Evolutionary conservation across 345 rosid genomes (phyloP).

Genomic region (Nasturtium officinale): DNA sequence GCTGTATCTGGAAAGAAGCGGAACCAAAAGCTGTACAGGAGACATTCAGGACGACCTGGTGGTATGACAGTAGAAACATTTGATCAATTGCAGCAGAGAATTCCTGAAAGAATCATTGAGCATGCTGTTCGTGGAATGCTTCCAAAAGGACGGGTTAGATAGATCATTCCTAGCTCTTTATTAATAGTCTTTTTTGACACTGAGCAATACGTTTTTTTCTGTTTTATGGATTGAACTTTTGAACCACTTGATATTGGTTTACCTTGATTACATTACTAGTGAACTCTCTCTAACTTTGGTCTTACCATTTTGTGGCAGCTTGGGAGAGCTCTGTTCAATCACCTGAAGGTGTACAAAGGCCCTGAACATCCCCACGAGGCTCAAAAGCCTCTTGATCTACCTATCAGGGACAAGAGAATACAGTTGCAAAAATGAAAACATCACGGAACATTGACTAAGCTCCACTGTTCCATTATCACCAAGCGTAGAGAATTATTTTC

Average conservation of each 20-base stretch:
- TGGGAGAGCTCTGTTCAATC: conserved; percentile 89
- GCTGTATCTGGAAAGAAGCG: conserved; percentile 93
- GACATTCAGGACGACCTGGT: conserved; percentile 99
- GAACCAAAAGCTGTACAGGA: conserved; percentile 92
- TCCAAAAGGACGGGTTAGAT: conserved; percentile 94
- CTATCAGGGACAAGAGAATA: conserved; percentile 88
- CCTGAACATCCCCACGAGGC: conserved; percentile 93
- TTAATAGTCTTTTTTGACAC: not conserved
- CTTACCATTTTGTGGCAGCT: conserved; percentile 57
- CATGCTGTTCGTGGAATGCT: conserved; percentile 99
- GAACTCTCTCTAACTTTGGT: conserved; percentile 15
- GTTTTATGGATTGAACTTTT: not conserved
- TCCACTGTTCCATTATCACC: not conserved
- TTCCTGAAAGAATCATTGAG: conserved; percentile 94
- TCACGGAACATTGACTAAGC: conserved; percentile 15
- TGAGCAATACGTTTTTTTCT: not conserved
- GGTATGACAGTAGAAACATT: conserved; percentile 97
- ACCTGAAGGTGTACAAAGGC: conserved; percentile 94
- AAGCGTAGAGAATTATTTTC: conserved; percentile 25
- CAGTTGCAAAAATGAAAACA: conserved; percentile 49
- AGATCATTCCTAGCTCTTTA: conserved; percentile 18
- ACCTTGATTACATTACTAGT: not conserved
- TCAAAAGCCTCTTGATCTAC: conserved; percentile 82
- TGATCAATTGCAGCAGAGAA: conserved; percentile 84
- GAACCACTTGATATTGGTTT: not conserved